These are phyloP conservation scores for Xylaria curta DNA, from an alignment of 495 filamentous ascomycete species.

Conservation along the genomic window DNA sequence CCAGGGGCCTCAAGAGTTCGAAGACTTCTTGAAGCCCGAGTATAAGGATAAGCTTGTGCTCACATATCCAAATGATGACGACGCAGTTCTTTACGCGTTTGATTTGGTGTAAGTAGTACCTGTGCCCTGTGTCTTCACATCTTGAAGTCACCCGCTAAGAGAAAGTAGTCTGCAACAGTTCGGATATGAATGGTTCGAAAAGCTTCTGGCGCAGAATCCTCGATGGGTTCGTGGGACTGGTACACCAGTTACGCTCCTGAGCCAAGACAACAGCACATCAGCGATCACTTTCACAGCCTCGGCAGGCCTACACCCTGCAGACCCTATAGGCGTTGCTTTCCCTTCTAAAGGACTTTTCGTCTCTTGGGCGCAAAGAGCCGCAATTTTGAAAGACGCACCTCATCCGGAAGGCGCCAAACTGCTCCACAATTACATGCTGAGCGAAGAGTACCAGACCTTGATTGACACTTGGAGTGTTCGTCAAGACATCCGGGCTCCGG, in stretches of 20 bases:
- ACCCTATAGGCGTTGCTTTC: constrained; percentile 20
- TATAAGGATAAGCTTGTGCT: constrained; percentile 46
- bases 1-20: constrained; percentile 31
- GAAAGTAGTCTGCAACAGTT: constrained; percentile 35
- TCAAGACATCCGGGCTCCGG: constrained; percentile 25
- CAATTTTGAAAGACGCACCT: constrained; percentile 44
- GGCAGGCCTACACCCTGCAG: not conserved
- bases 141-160: constrained; percentile 9
- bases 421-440: constrained; percentile 42
- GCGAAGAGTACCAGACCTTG: constrained; percentile 32
- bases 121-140: not conserved
- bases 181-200: constrained; percentile 47
- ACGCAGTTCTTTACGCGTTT: constrained; percentile 46
- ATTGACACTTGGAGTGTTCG: constrained; percentile 25
- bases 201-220: constrained; percentile 42
- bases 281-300: constrained; percentile 24
- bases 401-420: constrained; percentile 45
- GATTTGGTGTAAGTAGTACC: constrained; percentile 35
- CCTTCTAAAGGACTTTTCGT: constrained; percentile 39
- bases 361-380: constrained; percentile 43
- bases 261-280: constrained; percentile 27
- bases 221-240: constrained; percentile 46
- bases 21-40: constrained; percentile 40
- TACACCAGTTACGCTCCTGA: constrained; percentile 37
- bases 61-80: constrained; percentile 51